Base-by-base conservation (phyloP, 495 filamentous ascomycete genomes). In the Halenospora varia region DNA sequence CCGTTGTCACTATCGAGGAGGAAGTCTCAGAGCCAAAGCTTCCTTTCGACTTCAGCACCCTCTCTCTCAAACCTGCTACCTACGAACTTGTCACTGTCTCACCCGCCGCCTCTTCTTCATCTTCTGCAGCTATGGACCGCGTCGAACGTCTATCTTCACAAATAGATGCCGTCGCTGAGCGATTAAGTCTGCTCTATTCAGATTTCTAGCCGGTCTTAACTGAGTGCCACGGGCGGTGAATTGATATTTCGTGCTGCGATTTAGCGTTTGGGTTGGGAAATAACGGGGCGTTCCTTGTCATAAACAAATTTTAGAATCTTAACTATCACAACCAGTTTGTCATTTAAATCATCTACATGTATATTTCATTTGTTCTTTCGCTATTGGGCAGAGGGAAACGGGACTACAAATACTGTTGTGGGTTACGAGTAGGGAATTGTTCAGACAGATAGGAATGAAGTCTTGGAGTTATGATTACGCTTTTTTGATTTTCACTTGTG, bases 51-150 rank as follows among this genome's bases (percentile, higher is more conserved):
- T 13, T 64, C 48, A 57, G 23, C 23, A 69, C 71, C n/a, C 71
- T 82, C 45, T 69, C 74, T 54, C 59, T 74, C 6, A 90, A 92
- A 70, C 65, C 73, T 2, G 71, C 77, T 10, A 71, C 78, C 25
- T 80, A 78, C 55, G 81, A 88, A 62, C 75, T 90, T 13, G 75
- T 86, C 15, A 76, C 61, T 25, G 48, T 71, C 39, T 57, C 68
- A 11, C 63, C 82, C 3, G 71, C 71, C n/a, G 73, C 79, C n/a
- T 81, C 85, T 3, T 46, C 50, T 11, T 23, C 51, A 18, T 60
- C 66, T 19, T 67, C 48, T 9, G 61, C 72, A 8, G 74, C 73
- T 18, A 68, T 72, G 64, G 67, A 60, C 18, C 69, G 73, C 23
- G 66, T 77, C 23, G 68, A 76, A 51, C 64, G 74, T 46, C 65